Percentiles rank a stretch among this genome's conserved stretches.
These are phyloP conservation scores for Oryza nivara DNA, from an alignment of 176 grass and related monocot genomes.

Conservation along the genomic window DNA sequence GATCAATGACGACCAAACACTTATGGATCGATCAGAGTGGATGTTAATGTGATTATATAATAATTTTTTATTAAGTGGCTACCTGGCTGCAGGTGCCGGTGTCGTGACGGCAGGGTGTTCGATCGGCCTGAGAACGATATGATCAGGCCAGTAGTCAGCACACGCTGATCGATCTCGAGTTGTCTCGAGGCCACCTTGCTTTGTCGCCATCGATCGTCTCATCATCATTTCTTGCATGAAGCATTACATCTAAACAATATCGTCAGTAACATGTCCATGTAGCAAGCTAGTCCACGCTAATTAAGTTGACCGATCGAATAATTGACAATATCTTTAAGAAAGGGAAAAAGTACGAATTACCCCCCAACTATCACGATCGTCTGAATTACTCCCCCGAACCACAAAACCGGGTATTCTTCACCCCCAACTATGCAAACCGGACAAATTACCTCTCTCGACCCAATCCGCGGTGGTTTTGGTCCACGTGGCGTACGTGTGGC, in stretches of 20 bases:
- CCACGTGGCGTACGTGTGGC: no score
- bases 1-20: constrained; percentile 6
- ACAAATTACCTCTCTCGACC: no score
- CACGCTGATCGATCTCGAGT: background rate
- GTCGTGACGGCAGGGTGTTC: constrained; percentile 41
- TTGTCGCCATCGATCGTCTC: constrained; percentile 20
- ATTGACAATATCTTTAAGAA: background rate
- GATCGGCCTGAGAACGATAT: background rate
- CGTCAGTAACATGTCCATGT: background rate
- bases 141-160: background rate
- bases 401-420: no score
- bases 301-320: no score
- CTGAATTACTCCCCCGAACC: no score
- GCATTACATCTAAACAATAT: background rate
- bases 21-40: background rate
- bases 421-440: no score
- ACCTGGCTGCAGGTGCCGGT: background rate
- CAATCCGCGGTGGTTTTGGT: no score
- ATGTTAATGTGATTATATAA: background rate
- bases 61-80: background rate
- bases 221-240: background rate
- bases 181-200: background rate
- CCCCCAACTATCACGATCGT: no score
- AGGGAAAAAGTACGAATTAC: no score
- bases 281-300: no score